phyloP scores from a whole-genome alignment of 2,329 filamentous ascomycete genomes.

The Colletotrichum navitas region DNA sequence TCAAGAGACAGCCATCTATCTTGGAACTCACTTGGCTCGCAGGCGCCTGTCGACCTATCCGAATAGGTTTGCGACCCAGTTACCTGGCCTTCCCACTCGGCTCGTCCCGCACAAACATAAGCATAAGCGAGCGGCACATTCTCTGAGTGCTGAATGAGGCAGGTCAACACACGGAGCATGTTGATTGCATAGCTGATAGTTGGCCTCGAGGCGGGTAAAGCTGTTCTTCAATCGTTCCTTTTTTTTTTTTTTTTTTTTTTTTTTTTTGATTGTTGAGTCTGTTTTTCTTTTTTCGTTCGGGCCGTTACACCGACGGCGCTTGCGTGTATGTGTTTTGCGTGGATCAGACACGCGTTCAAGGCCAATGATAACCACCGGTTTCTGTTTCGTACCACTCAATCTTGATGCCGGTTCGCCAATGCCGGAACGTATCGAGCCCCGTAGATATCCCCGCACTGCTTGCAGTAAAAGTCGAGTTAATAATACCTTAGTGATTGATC shows the following conservation, averaged over 20 bases:
- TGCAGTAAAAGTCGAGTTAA: background rate
- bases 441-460: background rate
- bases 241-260: too few species aligned
- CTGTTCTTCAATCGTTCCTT: background rate
- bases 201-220: background rate
- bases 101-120: constrained; percentile 15
- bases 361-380: constrained; percentile 12
- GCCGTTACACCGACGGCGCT: background rate
- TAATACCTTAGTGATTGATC: constrained; percentile 33
- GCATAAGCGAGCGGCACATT: background rate
- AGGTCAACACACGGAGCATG: constrained; percentile 11
- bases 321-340: background rate
- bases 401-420: background rate
- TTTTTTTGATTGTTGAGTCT: too few species aligned
- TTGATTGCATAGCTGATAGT: constrained; percentile 6
- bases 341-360: background rate
- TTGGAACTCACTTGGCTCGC: background rate
- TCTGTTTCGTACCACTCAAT: background rate
- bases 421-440: constrained; percentile 13
- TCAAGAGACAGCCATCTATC: constrained; percentile 53
- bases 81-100: background rate
- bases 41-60: background rate
- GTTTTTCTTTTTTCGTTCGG: background rate
- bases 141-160: background rate
- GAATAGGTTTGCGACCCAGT: constrained; percentile 7